Conservation (phyloP, 2,329 filamentous ascomycete species). For the Colletotrichum falcatum region DNA sequence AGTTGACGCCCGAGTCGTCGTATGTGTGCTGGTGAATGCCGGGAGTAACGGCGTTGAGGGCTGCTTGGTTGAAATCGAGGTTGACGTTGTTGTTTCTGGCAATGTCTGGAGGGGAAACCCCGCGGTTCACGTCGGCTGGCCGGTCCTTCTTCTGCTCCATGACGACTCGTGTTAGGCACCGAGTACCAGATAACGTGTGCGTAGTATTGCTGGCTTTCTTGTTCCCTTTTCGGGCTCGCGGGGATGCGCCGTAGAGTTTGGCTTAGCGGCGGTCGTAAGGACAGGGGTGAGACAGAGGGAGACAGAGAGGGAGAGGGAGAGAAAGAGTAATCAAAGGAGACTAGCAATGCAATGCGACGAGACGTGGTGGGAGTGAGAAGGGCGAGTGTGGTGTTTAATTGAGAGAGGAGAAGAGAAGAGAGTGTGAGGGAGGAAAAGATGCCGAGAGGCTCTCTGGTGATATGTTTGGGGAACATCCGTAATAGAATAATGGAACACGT, state of each 20-base stretch:
- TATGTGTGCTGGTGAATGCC: slow-evolving; percentile 47
- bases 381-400: no score
- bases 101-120: slow-evolving; percentile 12
- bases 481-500: no score
- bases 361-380: neutral
- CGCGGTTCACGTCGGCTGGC: neutral
- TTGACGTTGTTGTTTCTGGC: no score
- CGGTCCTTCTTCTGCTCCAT: slow-evolving; percentile 26
- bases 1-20: slow-evolving; percentile 35
- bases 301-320: neutral
- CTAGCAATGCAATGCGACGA: neutral
- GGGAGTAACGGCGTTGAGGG: slow-evolving; percentile 47
- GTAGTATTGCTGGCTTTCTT: neutral
- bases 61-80: neutral
- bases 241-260: slow-evolving; percentile 7
- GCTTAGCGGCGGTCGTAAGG: slow-evolving; percentile 25
- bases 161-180: slow-evolving; percentile 32
- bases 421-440: no score
- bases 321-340: neutral
- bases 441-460: neutral
- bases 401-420: no score
- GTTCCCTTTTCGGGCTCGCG: neutral
- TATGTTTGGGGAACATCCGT: neutral
- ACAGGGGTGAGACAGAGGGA: slow-evolving; percentile 17
- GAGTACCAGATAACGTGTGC: no score